Evolutionary conservation across 441 rosid genomes (phyloP), one percentile per base, ranked within the genome.

Genomic region (Melastoma candidum): DNA sequence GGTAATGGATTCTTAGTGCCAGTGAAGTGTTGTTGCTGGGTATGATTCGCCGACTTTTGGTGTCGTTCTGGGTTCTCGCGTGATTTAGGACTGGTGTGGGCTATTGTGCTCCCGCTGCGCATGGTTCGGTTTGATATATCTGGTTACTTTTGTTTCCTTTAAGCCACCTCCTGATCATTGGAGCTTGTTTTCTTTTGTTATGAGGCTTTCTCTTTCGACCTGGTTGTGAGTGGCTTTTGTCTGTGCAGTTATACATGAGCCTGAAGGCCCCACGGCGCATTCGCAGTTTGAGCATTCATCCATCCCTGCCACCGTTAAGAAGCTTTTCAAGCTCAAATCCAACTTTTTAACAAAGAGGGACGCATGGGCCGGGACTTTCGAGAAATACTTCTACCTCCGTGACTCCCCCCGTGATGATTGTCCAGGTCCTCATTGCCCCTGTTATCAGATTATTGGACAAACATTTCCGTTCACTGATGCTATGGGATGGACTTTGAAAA

Each of bases 361-460:
- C 71, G 96, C 96, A 2, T 90, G 96, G 96, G 98, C 98, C 60
- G 95, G 90, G 57, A 90, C 82, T 26, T 90, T 90, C 7, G 98
- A 87, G 64, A 73, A 68, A 22, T 77, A 76, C 73, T 80, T 90
- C 54, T 17, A 49, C 54, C 64, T 85, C 39, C 96, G 96, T 2
- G 68, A 68, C 39, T 70, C 85, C 61, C 95, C 95, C 0, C 98
- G 98, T n/a, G 70, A 75, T 27, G 96, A 90, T 70, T 90, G 98
- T 74, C 96, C 95, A 74, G 96, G 98, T 87, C 47, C 65, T 75
- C 49, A 32, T 50, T 39, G n/a, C 13, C 43, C 45, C 46, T 13
- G 2, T 52, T 14, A 5, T 24, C 22, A 17, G 22, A 17, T 17
- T 17, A 17, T 17, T 17, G 22, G 22, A 17, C 22, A 17, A 17